phyloP scores from a whole-genome alignment of 1,139 yeast species.

The Taiozyma onychis region DNA sequence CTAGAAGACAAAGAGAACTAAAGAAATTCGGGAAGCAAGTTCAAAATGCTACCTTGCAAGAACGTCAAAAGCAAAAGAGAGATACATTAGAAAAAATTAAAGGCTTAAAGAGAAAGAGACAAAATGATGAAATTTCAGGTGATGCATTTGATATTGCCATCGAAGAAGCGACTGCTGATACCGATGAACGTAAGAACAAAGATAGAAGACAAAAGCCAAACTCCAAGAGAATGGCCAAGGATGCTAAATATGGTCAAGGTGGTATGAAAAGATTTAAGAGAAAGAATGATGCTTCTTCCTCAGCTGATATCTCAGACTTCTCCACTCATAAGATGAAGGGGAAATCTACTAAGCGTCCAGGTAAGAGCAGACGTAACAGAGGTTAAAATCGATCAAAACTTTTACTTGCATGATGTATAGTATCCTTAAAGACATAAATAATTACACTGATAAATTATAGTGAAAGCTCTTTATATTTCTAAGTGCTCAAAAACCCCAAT shows the following conservation, averaged over 20 bases:
- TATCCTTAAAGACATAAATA: neutral
- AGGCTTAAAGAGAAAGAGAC: constrained; percentile 81
- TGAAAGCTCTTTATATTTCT: neutral
- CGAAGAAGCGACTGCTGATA: constrained; percentile 60
- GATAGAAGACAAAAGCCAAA: constrained; percentile 47
- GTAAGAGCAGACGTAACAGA: constrained; percentile 57
- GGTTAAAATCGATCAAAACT: constrained; percentile 2
- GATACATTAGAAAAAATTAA: constrained; percentile 89
- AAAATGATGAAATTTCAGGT: constrained; percentile 61
- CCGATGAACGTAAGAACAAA: constrained; percentile 29
- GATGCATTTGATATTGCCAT: constrained; percentile 67
- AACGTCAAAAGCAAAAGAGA: constrained; percentile 90
- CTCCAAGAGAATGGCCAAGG: constrained; percentile 61
- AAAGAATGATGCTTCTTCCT: constrained; percentile 68
- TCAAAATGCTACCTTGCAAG: constrained; percentile 88
- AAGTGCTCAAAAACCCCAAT: constrained; percentile 30
- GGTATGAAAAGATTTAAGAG: constrained; percentile 74
- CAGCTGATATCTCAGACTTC: constrained; percentile 66
- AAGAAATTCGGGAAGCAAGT: constrained; percentile 98
- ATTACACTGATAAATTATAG: neutral
- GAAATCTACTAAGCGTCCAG: constrained; percentile 58
- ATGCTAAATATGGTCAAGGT: constrained; percentile 64
- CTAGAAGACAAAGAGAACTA: constrained; percentile 88
- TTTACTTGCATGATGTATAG: neutral
- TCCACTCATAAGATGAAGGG: constrained; percentile 50